These are phyloP conservation scores for Podila verticillata DNA, from an alignment of 192 early-diverging fungal species.

Conservation along the genomic window DNA sequence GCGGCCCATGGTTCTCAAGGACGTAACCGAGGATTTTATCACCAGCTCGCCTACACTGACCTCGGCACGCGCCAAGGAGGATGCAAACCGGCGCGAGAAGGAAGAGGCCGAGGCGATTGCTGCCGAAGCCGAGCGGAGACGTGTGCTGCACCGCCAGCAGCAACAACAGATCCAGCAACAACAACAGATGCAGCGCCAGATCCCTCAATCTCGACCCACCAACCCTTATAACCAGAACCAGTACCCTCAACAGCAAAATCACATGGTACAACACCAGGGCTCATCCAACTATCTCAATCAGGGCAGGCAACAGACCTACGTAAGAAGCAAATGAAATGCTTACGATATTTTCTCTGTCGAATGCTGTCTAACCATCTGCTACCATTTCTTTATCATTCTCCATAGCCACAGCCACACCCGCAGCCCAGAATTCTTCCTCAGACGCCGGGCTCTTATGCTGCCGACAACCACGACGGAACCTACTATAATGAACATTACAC, in stretches of 20 bases:
- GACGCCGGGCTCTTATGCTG: neutral
- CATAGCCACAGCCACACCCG: neutral
- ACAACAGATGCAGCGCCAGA: conserved; percentile 1
- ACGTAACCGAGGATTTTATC: conserved; percentile 21
- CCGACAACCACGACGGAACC: conserved; percentile 1
- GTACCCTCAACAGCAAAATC: conserved; percentile 6
- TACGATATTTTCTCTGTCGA: too few relatives aligned
- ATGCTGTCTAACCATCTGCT: neutral
- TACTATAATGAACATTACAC: conserved; percentile 37
- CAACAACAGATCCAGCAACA: conserved; percentile 3
- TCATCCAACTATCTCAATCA: conserved; percentile 8
- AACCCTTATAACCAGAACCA: conserved; percentile 11
- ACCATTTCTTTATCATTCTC: neutral
- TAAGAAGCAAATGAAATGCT: conserved; percentile 14
- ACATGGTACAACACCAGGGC: conserved; percentile 7
- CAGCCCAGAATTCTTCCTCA: conserved; percentile 2
- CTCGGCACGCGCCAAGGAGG: conserved; percentile 5
- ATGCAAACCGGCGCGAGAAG: conserved; percentile 6
- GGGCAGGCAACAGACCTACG: conserved; percentile 1
- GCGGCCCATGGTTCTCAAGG: conserved; percentile 33
- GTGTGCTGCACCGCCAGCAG: neutral
- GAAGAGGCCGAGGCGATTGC: conserved; percentile 15
- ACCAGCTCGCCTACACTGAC: conserved; percentile 9
- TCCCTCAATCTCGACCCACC: neutral
- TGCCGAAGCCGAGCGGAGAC: conserved; percentile 30